Percentiles rank a stretch among this genome's conserved stretches.
Conservation (phyloP, 1,139 yeast genomes). For the Yamadazyma taylorii region DNA sequence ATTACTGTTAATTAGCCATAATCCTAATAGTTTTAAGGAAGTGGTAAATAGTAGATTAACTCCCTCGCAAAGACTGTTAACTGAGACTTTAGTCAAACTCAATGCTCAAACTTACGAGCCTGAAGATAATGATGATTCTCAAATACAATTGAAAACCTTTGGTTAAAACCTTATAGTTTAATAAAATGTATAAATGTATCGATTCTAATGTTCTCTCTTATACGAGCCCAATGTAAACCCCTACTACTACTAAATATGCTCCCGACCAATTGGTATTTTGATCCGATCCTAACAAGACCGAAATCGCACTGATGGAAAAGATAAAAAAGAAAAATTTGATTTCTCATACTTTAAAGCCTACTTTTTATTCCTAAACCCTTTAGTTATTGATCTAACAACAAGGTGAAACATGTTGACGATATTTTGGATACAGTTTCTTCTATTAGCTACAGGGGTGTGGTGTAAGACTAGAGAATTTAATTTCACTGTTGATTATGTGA, state of each 20-base stretch:
- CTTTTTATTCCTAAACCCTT: too few species aligned
- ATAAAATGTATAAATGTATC: too few species aligned
- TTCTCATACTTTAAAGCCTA: not conserved
- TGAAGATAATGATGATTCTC: constrained; percentile 20
- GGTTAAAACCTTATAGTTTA: constrained; percentile 18
- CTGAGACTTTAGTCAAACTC: constrained; percentile 43
- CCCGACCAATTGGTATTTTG: too few species aligned
- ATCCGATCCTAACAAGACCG: constrained; percentile 1
- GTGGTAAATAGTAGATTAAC: constrained; percentile 42
- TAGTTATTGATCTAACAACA: too few species aligned
- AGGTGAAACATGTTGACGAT: constrained; percentile 1
- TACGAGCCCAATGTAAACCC: too few species aligned
- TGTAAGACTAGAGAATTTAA: constrained; percentile 66
- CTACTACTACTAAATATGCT: not conserved
- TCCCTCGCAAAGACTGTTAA: constrained; percentile 34
- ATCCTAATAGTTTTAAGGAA: constrained; percentile 54
- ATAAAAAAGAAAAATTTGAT: constrained; percentile 3
- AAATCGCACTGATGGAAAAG: constrained; percentile 6
- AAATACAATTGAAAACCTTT: constrained; percentile 39
- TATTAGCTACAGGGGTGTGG: not conserved
- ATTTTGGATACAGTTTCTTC: not conserved
- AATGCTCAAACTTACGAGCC: constrained; percentile 8
- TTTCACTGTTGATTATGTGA: constrained; percentile 74
- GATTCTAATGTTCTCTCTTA: too few species aligned
- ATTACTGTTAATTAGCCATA: constrained; percentile 48